Evolutionary conservation across 2,329 filamentous ascomycete species (phyloP).

Genomic region (Xylaria sp.): DNA sequence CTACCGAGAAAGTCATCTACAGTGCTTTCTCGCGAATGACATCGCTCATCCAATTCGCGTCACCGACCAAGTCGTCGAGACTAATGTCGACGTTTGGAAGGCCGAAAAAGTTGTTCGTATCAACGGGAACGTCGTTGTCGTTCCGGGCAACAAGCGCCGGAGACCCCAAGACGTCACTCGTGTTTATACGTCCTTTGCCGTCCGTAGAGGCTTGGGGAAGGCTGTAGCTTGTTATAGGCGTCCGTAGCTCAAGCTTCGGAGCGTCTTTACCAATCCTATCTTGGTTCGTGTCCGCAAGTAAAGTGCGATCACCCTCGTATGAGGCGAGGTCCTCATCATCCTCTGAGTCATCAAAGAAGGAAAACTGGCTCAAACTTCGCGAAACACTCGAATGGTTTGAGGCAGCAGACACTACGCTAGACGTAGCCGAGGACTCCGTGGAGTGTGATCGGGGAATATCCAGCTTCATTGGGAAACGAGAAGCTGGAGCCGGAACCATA

Average conservation of each 20-base stretch:
- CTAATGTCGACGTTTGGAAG: constrained; percentile 49
- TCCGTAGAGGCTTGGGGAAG: constrained; percentile 54
- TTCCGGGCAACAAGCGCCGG: constrained; percentile 48
- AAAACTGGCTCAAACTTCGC: constrained; percentile 54
- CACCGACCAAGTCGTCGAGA: constrained; percentile 54
- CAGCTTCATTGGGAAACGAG: constrained; percentile 32
- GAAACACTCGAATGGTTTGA: constrained; percentile 53
- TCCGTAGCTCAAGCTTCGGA: constrained; percentile 35
- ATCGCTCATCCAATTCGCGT: constrained; percentile 65
- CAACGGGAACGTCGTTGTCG: constrained; percentile 43
- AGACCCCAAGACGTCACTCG: constrained; percentile 42
- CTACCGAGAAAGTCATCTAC: not conserved
- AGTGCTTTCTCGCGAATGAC: constrained; percentile 53
- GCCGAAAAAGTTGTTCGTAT: constrained; percentile 44
- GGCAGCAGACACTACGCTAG: constrained; percentile 50
- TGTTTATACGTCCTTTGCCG: constrained; percentile 44
- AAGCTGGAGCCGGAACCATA: not conserved
- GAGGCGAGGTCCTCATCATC: constrained; percentile 54
- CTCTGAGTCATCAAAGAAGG: constrained; percentile 61
- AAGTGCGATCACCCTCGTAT: constrained; percentile 53
- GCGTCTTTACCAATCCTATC: constrained; percentile 39
- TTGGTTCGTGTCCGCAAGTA: constrained; percentile 41
- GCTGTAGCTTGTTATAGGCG: constrained; percentile 58
- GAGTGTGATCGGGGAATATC: constrained; percentile 46
- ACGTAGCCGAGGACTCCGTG: constrained; percentile 46